phyloP scores from a whole-genome alignment of 305 asterid genomes.

The Stenogyne calaminthoides region DNA sequence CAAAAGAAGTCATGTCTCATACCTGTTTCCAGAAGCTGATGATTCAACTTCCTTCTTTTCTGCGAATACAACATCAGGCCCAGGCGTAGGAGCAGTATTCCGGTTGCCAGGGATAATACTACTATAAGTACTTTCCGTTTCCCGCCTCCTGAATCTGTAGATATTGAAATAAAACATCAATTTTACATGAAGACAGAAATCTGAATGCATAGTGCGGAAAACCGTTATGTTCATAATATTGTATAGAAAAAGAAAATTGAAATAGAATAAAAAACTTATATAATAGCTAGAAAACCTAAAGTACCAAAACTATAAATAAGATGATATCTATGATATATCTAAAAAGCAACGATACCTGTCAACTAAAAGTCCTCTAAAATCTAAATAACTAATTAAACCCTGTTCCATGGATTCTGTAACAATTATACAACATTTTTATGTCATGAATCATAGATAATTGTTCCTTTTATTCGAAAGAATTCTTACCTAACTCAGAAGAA shows the following conservation, averaged over 20 bases:
- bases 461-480: neutral
- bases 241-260: too few species aligned
- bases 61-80: slow-evolving; percentile 22
- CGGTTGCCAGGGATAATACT: slow-evolving; percentile 20
- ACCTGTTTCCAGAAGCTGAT: slow-evolving; percentile 19
- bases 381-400: too few species aligned
- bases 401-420: neutral
- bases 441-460: neutral
- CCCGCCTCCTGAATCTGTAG: slow-evolving; percentile 24
- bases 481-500: too few species aligned
- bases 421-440: too few species aligned
- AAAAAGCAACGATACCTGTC: too few species aligned
- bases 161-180: neutral
- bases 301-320: too few species aligned
- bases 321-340: too few species aligned
- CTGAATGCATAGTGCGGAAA: neutral
- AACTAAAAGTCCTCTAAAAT: too few species aligned
- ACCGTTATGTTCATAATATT: too few species aligned
- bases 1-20: neutral
- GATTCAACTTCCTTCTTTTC: slow-evolving; percentile 26
- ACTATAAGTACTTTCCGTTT: slow-evolving; percentile 21
- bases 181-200: neutral
- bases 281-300: too few species aligned
- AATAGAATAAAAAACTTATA: too few species aligned
- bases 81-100: slow-evolving; percentile 27